Conservation (phyloP, 495 filamentous ascomycete species). For the Penicillium malachiteum region DNA sequence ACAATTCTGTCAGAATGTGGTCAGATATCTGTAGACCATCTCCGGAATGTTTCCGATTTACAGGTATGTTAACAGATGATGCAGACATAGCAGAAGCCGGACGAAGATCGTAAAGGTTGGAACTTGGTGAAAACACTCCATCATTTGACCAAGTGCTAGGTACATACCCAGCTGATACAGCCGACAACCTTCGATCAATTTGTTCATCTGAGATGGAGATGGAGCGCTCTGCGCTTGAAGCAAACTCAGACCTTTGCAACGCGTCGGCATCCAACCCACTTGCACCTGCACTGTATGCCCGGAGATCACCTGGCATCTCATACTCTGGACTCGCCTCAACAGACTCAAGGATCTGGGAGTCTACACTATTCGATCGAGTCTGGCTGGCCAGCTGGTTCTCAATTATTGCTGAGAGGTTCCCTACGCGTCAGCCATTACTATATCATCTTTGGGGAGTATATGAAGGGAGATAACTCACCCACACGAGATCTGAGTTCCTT, state of each 20-base stretch:
- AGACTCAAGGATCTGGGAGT: conserved; percentile 27
- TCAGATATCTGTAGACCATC: not conserved
- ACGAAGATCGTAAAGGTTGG: not conserved
- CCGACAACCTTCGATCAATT: not conserved
- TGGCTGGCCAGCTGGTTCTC: conserved; percentile 6
- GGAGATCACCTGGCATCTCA: not conserved
- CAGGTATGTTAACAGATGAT: not conserved
- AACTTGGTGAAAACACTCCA: not conserved
- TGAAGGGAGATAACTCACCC: conserved; percentile 4
- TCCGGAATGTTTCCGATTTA: not conserved
- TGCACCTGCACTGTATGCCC: not conserved
- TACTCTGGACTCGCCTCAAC: not conserved
- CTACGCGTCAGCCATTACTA: not conserved
- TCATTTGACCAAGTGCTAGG: not conserved
- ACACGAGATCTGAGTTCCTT: conserved; percentile 16
- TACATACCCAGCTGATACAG: not conserved
- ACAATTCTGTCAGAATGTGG: conserved; percentile 8
- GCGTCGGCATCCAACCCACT: not conserved
- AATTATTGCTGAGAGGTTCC: conserved; percentile 1
- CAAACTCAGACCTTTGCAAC: not conserved
- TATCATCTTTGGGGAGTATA: not conserved
- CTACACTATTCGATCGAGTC: not conserved
- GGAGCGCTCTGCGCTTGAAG: not conserved
- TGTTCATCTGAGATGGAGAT: not conserved
- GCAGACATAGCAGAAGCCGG: not conserved